A percentile compares a stretch with the other conserved stretches of the same genome.
Evolutionary conservation across 2,329 filamentous ascomycete species (phyloP).

Genomic region (Nectriaceae sp.): DNA sequence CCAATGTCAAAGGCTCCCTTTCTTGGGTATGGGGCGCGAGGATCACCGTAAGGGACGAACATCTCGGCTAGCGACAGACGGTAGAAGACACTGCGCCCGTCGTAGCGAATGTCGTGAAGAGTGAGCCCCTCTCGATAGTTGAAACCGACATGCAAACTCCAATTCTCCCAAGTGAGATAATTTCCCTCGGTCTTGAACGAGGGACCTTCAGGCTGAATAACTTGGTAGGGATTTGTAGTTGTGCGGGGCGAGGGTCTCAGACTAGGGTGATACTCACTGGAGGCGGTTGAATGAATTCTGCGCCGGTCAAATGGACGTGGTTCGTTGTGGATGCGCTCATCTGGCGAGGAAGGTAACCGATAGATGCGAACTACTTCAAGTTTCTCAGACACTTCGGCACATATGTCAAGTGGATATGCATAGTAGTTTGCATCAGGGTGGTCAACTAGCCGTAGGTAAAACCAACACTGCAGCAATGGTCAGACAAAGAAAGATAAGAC

Average conservation of each 20-base stretch:
- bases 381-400: slow-evolving; percentile 49
- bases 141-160: slow-evolving; percentile 68
- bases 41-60: slow-evolving; percentile 64
- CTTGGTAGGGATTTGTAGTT: slow-evolving; percentile 33
- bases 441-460: slow-evolving; percentile 33
- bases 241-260: slow-evolving; percentile 24
- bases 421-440: slow-evolving; percentile 55
- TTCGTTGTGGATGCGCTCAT: slow-evolving; percentile 35
- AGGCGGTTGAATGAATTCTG: slow-evolving; percentile 37
- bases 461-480: slow-evolving; percentile 23
- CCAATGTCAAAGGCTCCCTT: slow-evolving; percentile 73
- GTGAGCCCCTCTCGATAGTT: slow-evolving; percentile 70
- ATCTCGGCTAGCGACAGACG: slow-evolving; percentile 66
- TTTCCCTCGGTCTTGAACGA: slow-evolving; percentile 46
- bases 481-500: accelerated
- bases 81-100: slow-evolving; percentile 64
- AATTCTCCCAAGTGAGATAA: slow-evolving; percentile 59
- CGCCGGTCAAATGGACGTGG: slow-evolving; percentile 40
- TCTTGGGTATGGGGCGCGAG: slow-evolving; percentile 54
- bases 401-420: slow-evolving; percentile 55
- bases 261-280: slow-evolving; percentile 46
- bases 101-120: slow-evolving; percentile 68
- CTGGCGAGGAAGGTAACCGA: slow-evolving; percentile 37
- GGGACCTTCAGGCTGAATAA: slow-evolving; percentile 34
- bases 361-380: slow-evolving; percentile 49